Evolutionary conservation across 768 basidiomycete species (phyloP), one percentile per base, ranked within the genome.

Genomic region (Gyrodon lividus): DNA sequence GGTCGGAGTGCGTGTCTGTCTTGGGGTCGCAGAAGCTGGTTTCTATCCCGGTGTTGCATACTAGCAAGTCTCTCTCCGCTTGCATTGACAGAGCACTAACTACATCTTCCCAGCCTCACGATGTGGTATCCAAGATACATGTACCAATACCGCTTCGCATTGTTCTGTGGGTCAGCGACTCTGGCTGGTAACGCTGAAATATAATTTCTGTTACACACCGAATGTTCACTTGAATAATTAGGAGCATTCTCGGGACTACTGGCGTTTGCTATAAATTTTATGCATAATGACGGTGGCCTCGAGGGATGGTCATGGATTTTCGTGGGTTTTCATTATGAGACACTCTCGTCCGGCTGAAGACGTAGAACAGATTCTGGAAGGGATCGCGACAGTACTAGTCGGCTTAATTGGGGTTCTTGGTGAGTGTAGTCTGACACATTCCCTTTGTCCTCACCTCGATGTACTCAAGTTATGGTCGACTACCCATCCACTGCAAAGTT

Each of bases 21-120:
- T 87, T 1, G 86, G 86, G 3, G 66, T 83, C 8, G 76, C 83
- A 1, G 86, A 87, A 66, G 82, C 83, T 1, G 85, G 86, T 8
- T 63, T 86, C 9, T 87, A 83, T 67, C 85, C 86, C 10, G 84
- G 85, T 31, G 81, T 86, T 14, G 77, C 79, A 0, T 88, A 84
- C 70, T 87, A 83, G 84, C 84, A 51, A 42, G 75, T 62, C 28
- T 39, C 8, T 6, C 22, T 43, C 20, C n/a, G 7, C 39, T 22
- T 20, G 5, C 23, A 5, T 12, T 14, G 3, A 8, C 24, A 16
- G n/a, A 2, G 16, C 19, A 6, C 44, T 50, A 4, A 48, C 26
- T 4, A 23, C n/a, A n/a, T 0, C 33, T 24, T 35, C 26, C 28
- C 19, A 82, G 79, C 56, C 67, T 86, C 19, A 81, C 80, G 7